Evolutionary conservation across 495 filamentous ascomycete genomes (phyloP), one percentile per base, ranked within the genome.

Genomic region (Trichoderma virens): DNA sequence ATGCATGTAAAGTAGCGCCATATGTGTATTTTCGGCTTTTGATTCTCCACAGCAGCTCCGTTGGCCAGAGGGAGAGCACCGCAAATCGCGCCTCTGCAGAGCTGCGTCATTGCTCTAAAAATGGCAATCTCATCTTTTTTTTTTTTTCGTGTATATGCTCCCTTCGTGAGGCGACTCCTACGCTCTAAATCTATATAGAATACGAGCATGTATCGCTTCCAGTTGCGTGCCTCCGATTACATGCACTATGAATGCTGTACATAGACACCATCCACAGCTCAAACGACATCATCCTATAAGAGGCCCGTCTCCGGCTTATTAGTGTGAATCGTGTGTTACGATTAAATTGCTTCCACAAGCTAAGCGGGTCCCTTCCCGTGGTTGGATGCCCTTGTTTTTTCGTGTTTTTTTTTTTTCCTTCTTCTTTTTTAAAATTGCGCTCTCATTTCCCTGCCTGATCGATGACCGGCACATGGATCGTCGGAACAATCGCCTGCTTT

Each of bases 321-420:
- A 56, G 51, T 56, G 51, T 30, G 51, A 56, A 27, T 27, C 51
- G 23, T 27, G 51, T n/a, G 51, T 56, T 30, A 56, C 51, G 51
- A 8, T 56, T 56, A 56, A 56, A 56, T 56, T 56, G n/a, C 51
- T 28, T 56, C 25, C 18, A 30, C 9, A 56, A 8, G 14, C 20
- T 23, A 28, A 4, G 51, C 51, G 51, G 51, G 51, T 30, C 51
- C 13, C 51, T 56, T n/a, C 51, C 51, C 23, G 16, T 13, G 13
- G 41, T 45, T 45, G 41, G 41, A n/a, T 13, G 11, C 5, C 32
- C 32, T 35, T 35, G 32, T 35, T 35, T 35, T n/a, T 35, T 4
- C 32, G 11, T 35, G 32, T 35, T 35, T 45, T 45, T 45, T 45
- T 45, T 45, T 45, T 45, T 3, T 45, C 18, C 16, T n/a, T 18